phyloP scores from a whole-genome alignment of 495 filamentous ascomycete genomes.

The Annulohypoxylon maeteangense region DNA sequence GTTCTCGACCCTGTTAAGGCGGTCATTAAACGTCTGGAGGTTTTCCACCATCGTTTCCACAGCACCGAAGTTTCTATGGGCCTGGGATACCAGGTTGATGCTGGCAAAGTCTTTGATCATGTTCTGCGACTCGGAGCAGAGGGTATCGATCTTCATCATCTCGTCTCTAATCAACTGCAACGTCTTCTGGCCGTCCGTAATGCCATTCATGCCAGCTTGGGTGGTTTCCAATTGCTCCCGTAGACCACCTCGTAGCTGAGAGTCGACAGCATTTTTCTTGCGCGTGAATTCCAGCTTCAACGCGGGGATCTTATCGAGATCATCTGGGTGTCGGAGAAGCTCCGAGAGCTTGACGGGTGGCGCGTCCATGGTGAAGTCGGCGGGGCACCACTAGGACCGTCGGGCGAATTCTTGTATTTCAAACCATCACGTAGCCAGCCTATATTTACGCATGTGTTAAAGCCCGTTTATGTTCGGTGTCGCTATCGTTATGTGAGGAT shows the following conservation, averaged over 20 bases:
- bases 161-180: constrained; percentile 93
- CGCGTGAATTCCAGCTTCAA: constrained; percentile 93
- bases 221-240: constrained; percentile 92
- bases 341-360: constrained; percentile 76
- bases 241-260: constrained; percentile 85
- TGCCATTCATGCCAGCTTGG: constrained; percentile 85
- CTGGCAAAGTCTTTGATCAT: constrained; percentile 97
- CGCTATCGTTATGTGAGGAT: not conserved
- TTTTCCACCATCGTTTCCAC: constrained; percentile 91
- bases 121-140: constrained; percentile 93
- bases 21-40: constrained; percentile 83
- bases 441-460: not conserved
- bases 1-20: constrained; percentile 75
- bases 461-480: not conserved
- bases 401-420: constrained; percentile 15
- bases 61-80: constrained; percentile 92
- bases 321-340: constrained; percentile 77
- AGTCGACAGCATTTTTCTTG: constrained; percentile 92
- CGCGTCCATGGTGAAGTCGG: constrained; percentile 59
- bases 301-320: constrained; percentile 92
- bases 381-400: constrained; percentile 44
- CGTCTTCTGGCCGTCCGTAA: constrained; percentile 87
- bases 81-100: constrained; percentile 91
- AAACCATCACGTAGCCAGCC: constrained; percentile 45
- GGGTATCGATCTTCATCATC: constrained; percentile 97